Evolutionary conservation across 106 monocot genomes (phyloP).

Genomic region (Allium sativum): DNA sequence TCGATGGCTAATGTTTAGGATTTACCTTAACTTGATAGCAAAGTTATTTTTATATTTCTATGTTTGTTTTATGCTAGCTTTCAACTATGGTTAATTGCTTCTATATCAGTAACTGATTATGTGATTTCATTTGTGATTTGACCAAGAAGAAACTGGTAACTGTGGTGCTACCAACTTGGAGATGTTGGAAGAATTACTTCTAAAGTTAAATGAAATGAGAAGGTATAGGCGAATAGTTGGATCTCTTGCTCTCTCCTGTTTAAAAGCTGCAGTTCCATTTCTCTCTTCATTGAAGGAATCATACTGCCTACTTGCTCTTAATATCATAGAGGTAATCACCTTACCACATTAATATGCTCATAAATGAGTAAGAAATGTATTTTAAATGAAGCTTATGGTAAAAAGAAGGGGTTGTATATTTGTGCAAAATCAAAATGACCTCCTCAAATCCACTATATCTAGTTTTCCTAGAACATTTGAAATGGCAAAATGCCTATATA

Average conservation of each 20-base stretch:
- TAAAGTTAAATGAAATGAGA: slow-evolving; percentile 69
- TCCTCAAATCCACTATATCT: too few relatives aligned
- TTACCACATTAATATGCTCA: too few relatives aligned
- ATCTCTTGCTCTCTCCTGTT: slow-evolving; percentile 70
- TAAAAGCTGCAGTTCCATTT: slow-evolving; percentile 63
- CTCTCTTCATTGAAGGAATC: slow-evolving; percentile 69
- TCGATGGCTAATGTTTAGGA: too few relatives aligned
- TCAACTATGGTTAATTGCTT: not conserved
- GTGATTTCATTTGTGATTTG: slow-evolving; percentile 4
- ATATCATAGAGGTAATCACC: slow-evolving; percentile 63
- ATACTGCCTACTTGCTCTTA: slow-evolving; percentile 59
- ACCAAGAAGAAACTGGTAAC: slow-evolving; percentile 8
- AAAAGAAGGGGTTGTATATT: too few relatives aligned
- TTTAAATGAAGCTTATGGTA: too few relatives aligned
- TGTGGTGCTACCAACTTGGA: slow-evolving; percentile 24
- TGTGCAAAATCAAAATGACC: too few relatives aligned
- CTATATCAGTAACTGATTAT: not conserved
- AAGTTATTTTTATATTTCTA: too few relatives aligned
- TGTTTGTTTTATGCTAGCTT: too few relatives aligned
- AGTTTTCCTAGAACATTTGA: too few relatives aligned
- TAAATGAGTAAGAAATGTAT: too few relatives aligned
- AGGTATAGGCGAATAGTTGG: slow-evolving; percentile 80
- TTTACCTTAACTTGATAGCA: too few relatives aligned
- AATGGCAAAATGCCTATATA: too few relatives aligned
- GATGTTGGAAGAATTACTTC: slow-evolving; percentile 45